Conservation (phyloP, 352 stramenopile genomes). For the Pythium scleroteichum region DNA sequence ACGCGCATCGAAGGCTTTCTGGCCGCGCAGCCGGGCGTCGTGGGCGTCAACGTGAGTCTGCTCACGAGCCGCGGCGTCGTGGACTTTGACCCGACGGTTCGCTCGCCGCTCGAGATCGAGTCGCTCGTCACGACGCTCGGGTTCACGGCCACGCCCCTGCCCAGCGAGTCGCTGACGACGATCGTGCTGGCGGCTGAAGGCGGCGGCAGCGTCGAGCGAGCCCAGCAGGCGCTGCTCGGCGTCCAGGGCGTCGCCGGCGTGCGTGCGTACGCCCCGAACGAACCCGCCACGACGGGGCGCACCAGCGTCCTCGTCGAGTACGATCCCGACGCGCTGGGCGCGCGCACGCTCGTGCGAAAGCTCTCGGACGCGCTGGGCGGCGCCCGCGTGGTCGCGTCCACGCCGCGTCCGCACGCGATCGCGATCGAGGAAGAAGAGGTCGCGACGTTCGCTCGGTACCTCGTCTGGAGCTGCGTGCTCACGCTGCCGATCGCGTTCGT, state of each 20-base stretch:
- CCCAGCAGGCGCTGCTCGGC: conserved; percentile 27
- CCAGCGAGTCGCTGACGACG: conserved; percentile 50
- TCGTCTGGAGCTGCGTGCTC: conserved; percentile 60
- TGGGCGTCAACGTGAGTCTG: conserved; percentile 62
- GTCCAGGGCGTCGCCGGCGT: conserved; percentile 45
- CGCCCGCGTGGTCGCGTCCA: conserved; percentile 55
- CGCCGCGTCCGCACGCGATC: conserved; percentile 40
- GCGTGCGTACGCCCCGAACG: conserved; percentile 44
- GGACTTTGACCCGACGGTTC: conserved; percentile 42
- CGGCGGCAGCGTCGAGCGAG: conserved; percentile 26
- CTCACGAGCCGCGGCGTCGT: conserved; percentile 59
- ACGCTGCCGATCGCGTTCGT: conserved; percentile 54
- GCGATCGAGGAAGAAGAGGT: conserved; percentile 40
- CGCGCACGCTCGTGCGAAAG: conserved; percentile 13
- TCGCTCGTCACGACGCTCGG: conserved; percentile 60
- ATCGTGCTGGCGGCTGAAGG: conserved; percentile 51
- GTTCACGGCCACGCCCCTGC: conserved; percentile 63
- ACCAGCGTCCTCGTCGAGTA: conserved; percentile 28
- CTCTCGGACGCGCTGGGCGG: conserved; percentile 16
- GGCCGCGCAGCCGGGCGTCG: conserved; percentile 48
- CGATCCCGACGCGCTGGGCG: conserved; percentile 16
- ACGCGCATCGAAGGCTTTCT: conserved; percentile 84
- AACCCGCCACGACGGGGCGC: conserved; percentile 33
- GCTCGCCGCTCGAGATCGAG: conserved; percentile 65
- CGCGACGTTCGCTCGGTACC: conserved; percentile 42